These are phyloP conservation scores for Aristolochia fimbriata DNA, from an alignment of 164 flowering plant species.

Conservation along the genomic window DNA sequence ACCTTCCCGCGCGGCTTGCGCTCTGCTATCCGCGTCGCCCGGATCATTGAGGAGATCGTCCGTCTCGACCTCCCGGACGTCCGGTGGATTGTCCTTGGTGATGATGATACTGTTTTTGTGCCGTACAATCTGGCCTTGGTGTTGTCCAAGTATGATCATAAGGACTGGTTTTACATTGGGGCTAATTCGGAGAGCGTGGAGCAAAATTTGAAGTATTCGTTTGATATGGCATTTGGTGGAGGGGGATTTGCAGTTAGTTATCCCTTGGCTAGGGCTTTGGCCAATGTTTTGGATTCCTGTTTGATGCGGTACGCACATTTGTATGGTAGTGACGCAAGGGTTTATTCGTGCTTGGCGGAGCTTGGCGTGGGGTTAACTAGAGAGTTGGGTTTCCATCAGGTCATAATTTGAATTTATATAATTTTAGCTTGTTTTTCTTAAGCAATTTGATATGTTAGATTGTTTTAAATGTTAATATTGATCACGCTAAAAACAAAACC, in stretches of 20 bases:
- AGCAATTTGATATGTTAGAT: neutral
- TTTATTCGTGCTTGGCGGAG: conserved; percentile 78
- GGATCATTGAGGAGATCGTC: conserved; percentile 48
- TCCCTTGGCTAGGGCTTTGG: conserved; percentile 52
- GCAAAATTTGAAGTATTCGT: conserved; percentile 50
- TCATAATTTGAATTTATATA: conserved; percentile 4
- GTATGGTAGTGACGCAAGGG: conserved; percentile 78
- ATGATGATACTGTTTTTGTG: conserved; percentile 80
- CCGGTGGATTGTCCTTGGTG: conserved; percentile 83
- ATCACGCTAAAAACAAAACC: too few relatives aligned
- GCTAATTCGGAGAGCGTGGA: conserved; percentile 55
- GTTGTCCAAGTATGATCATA: conserved; percentile 60
- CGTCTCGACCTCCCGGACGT: conserved; percentile 24
- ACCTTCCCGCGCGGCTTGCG: conserved; percentile 46
- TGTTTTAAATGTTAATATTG: neutral
- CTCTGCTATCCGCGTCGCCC: conserved; percentile 65
- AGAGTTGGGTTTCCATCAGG: conserved; percentile 98
- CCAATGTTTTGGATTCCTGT: conserved; percentile 64
- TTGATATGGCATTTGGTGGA: conserved; percentile 89
- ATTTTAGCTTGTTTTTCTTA: neutral
- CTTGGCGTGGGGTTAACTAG: conserved; percentile 67
- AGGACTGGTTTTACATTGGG: conserved; percentile 62
- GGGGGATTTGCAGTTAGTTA: conserved; percentile 80
- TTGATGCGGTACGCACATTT: conserved; percentile 55
- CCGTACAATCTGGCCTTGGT: conserved; percentile 48